Evolutionary conservation across 768 basidiomycete species (phyloP), one percentile per base, ranked within the genome.

Genomic region (Naematelia aurantialba): DNA sequence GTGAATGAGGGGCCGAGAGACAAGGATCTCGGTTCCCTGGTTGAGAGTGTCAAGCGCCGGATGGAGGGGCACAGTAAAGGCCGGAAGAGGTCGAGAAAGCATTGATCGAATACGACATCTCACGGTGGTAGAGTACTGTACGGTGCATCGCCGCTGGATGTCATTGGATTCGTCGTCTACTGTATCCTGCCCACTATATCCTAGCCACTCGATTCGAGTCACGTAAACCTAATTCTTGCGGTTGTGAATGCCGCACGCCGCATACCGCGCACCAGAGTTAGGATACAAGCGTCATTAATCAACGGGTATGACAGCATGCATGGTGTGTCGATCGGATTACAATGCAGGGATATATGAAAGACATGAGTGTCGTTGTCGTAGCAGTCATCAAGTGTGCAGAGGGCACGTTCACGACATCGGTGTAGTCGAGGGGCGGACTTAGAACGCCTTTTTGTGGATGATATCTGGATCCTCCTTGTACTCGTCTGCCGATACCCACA

Each of bases 401-500:
- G n/a, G n/a, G n/a, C n/a, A n/a, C n/a, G n/a, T n/a, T n/a, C n/a
- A n/a, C n/a, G n/a, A n/a, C n/a, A n/a, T n/a, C n/a, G n/a, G n/a
- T n/a, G n/a, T n/a, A n/a, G n/a, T n/a, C n/a, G n/a, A n/a, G n/a
- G n/a, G n/a, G n/a, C n/a, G n/a, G n/a, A n/a, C n/a, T n/a, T 59
- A 77, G 60, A 77, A 76, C 58, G 88, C 83, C 79, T 94, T 94
- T 79, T 90, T 93, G 79, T 96, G 93, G 72, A 97, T 98, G 71
- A 97, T 89, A 72, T 98, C 93, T 55, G 94, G 93, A 79, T 98
- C 94, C 78, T 99, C 94, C 78, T 96, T 91, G 75, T 97, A 98
- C 79, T 98, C 96, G 78, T 99, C 94, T 39, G 93, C 92, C 47
- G 91, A 93, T 52, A 99, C 91, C 94, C 96, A 99, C 94, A 99